Conservation (phyloP, 805 yeast genomes). For the Yamadazyma ubonensis region DNA sequence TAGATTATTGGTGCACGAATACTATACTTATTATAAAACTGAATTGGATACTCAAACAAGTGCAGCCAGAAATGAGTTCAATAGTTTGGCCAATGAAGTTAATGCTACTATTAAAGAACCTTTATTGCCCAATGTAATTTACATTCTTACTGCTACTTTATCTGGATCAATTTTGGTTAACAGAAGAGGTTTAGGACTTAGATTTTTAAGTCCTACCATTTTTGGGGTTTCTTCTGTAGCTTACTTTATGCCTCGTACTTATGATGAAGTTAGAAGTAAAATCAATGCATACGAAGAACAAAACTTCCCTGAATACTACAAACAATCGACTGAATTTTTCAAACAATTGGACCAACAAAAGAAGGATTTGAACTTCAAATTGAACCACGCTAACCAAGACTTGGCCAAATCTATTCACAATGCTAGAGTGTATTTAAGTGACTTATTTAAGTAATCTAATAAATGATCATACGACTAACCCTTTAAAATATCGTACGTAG, state of each 20-base stretch:
- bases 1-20: conserved; percentile 39
- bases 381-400: conserved; percentile 15
- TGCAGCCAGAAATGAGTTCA: conserved; percentile 46
- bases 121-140: conserved; percentile 53
- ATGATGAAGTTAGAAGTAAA: conserved; percentile 26
- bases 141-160: conserved; percentile 54
- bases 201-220: conserved; percentile 51
- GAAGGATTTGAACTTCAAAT: conserved; percentile 13
- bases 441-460: conserved; percentile 12
- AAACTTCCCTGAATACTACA: conserved; percentile 30
- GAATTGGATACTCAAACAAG: conserved; percentile 48
- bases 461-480: conserved; percentile 4
- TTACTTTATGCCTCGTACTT: conserved; percentile 55
- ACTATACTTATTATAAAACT: conserved; percentile 37
- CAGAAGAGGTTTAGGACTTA: conserved; percentile 45
- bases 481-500: conserved; percentile 56
- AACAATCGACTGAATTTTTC: conserved; percentile 23
- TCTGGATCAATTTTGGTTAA: conserved; percentile 55
- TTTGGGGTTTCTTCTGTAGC: conserved; percentile 47
- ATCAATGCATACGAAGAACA: conserved; percentile 26
- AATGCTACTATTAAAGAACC: conserved; percentile 47
- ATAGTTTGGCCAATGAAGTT: conserved; percentile 28
- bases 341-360: conserved; percentile 13
- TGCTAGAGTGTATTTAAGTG: conserved; percentile 20
- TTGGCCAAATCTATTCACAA: conserved; percentile 26